phyloP scores from a whole-genome alignment of 2,329 filamentous ascomycete species.

The Pseudogymnoascus sp. region DNA sequence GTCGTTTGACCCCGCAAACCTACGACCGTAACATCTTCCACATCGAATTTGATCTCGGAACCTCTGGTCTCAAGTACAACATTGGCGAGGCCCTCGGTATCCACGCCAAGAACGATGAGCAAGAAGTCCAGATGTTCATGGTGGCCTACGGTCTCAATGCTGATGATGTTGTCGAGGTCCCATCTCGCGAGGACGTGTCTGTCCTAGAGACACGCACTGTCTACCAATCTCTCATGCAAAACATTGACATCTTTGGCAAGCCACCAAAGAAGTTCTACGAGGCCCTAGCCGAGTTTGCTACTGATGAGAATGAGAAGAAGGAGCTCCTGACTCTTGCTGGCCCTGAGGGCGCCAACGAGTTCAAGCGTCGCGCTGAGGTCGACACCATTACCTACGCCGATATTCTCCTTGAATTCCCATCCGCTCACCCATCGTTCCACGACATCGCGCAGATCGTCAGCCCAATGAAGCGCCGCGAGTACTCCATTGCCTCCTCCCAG shows the following conservation, averaged over 20 bases:
- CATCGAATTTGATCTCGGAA: slow-evolving; percentile 93
- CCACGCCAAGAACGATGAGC: slow-evolving; percentile 84
- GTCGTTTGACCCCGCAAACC: slow-evolving; percentile 73
- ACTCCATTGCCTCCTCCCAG: slow-evolving; percentile 97
- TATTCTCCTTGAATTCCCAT: slow-evolving; percentile 79
- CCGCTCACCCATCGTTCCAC: slow-evolving; percentile 79
- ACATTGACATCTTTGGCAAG: slow-evolving; percentile 92
- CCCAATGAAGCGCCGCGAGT: slow-evolving; percentile 93
- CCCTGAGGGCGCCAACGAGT: slow-evolving; percentile 73
- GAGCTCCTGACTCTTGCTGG: slow-evolving; percentile 69
- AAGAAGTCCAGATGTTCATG: slow-evolving; percentile 77
- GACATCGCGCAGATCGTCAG: slow-evolving; percentile 81
- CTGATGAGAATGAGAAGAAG: slow-evolving; percentile 72
- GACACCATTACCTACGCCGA: slow-evolving; percentile 90
- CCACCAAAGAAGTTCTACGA: slow-evolving; percentile 99
- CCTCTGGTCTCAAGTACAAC: slow-evolving; percentile 87
- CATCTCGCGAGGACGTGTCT: slow-evolving; percentile 66
- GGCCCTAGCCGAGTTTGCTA: slow-evolving; percentile 74
- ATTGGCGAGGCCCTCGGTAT: slow-evolving; percentile 96
- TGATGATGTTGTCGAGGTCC: slow-evolving; percentile 82
- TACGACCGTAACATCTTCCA: slow-evolving; percentile 99
- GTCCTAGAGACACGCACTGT: slow-evolving; percentile 82
- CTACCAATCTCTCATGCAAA: slow-evolving; percentile 84
- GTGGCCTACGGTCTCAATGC: slow-evolving; percentile 77
- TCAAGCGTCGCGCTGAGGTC: slow-evolving; percentile 85